Evolutionary conservation across 352 stramenopile genomes (phyloP), one percentile per base, ranked within the genome.

Genomic region (Pythium aristosporum): DNA sequence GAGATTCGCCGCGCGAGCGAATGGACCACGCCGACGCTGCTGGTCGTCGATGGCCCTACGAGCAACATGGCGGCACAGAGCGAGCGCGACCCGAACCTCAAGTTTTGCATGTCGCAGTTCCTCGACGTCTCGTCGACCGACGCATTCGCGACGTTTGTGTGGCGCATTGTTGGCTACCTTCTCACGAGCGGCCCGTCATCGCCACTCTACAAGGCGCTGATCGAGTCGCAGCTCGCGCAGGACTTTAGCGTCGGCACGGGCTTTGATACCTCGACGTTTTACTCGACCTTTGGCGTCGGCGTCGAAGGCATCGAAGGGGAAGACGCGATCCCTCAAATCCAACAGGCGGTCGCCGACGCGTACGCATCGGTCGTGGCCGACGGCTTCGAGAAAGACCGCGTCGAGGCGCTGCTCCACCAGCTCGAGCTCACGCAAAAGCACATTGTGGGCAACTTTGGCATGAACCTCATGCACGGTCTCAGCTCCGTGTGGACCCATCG

Each of bases 381-480:
- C 20, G 86, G 86, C 6, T 94, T 94, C 61, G 82, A 94, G 20
- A 70, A 76, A 16, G 80, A 91, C 61, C 77, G 82, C 28, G 85
- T 94, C 21, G 75, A 83, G 7, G 84, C 79, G 8, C 44, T 94
- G 66, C 64, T 94, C 39, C 86, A 94, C 53, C 86, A 94, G 65
- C 65, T 94, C 25, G 86, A 94, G 62, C 66, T 94, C 55, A 89
- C 79, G 62, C 69, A 87, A n/a, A 94, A 94, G 61, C 84, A 94
- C 63, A 84, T 94, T 28, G 80, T 85, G 0, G 80, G 82, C 49
- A 91, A 92, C 57, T 94, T 94, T 75, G 86, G 86, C 0, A 67
- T 94, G 59, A 83, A 85, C 20, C 62, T 93, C 18, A 83, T 94
- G 80, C 84, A 91, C 53, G 81, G 76, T 2, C 67, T 82, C 11